Evolutionary conservation across 139 green algal species (phyloP), one percentile per base, ranked within the genome.

Genomic region (Volvox africanus): DNA sequence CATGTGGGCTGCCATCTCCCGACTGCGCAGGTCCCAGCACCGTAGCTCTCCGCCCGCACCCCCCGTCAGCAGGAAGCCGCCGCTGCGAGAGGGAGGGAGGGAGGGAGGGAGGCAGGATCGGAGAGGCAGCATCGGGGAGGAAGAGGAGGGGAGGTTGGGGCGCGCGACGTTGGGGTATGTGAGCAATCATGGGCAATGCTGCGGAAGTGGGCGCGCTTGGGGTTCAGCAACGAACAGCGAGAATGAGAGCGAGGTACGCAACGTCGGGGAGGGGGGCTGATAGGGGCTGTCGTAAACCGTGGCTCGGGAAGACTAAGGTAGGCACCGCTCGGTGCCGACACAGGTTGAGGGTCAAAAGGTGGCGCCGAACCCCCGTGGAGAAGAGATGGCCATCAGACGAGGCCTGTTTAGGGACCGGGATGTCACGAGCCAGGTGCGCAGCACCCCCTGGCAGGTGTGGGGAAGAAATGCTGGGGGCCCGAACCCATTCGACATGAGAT

Each of bases 1-100:
- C 73, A 94, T 91, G 81, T 93, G 91, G 32, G 69, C 78, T 32
- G 71, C 89, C 92, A 94, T 93, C 87, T 92, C 84, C 22, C 92
- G 86, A 21, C 9, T 76, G 80, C 86, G 80, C 68, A 92, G n/a
- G 89, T 94, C 92, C 92, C 83, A 94, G 5, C 50, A 76, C 26
- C 92, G 84, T 55, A 92, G 36, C 86, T 94, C 92, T 50, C 92
- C 92, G 32, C 86, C 92, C 30, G 55, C 33, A 67, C 92, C 92
- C 36, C 92, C 92, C n/a, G 44, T 92, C 20, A 88, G n/a, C 24
- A 94, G 68, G 44, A 94, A 92, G 22, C 16, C 11, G 68, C 82
- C 81, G 20, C 88, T 89, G 86, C 13, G 77, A 35, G 69, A 12
- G 9, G 62, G 9, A 61, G 19, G 82, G 69, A 68, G 83, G 82